Evolutionary conservation across 164 flowering plant species (phyloP), one percentile per base, ranked within the genome.

Genomic region (Brasenia schreberi): DNA sequence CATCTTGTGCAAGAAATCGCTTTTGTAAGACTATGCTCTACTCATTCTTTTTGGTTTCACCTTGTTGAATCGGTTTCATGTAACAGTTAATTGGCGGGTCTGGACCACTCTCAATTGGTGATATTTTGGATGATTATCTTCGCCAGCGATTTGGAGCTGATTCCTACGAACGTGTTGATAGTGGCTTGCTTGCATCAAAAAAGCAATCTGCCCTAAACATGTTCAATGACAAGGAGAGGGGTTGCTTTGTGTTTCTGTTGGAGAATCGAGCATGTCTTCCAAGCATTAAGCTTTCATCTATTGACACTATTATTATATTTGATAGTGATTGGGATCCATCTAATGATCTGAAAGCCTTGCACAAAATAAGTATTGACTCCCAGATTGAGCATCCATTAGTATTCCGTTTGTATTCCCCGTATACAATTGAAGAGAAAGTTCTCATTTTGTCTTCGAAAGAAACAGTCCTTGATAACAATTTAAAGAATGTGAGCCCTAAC

Each of bases 311-410:
- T 64, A 79, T 95, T 39, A 75, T 92, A 70, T 88, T 75, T 77
- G 76, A 75, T 64, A 88, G 97, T 72, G 97, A 90, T 42, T 87
- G 86, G 94, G 88, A 81, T 69, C 99, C 97, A 6, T 60, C 73
- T 62, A 86, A 80, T 80, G 97, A 95, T 80, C 18, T 90, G 67
- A 81, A 76, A 69, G 80, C 81, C 39, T 75, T 95, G 71, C 90
- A 87, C 67, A 88, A 56, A 79, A 76, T 92, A 65, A 74, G 77
- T 1, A 70, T 92, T 61, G 87, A 88, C 68, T 77, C 91, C 62
- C 75, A 75, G 64, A 68, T 62, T 71, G 84, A 84, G 49, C 82
- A 78, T 62, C 73, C 88, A 33, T 85, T 81, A 69, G 71, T 95
- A 27, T 87, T 90, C 61, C 89, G 99, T 4, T 69, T 95, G 59